A percentile compares a stretch with the other conserved stretches of the same genome.
Conservation (phyloP, 495 filamentous ascomycete genomes). For the Hyaloscypha hepaticicola region DNA sequence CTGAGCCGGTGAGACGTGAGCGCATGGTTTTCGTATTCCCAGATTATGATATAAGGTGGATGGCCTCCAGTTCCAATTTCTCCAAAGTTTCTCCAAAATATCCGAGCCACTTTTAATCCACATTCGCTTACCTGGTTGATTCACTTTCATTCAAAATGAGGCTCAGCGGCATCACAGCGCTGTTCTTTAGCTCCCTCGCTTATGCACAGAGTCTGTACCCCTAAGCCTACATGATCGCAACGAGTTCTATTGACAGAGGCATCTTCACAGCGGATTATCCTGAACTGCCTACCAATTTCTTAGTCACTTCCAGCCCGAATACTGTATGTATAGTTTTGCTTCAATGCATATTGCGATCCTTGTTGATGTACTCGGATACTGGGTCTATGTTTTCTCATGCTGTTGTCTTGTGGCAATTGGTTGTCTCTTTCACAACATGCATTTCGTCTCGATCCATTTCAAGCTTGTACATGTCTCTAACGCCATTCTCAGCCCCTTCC, state of each 20-base stretch:
- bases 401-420: too few relatives aligned
- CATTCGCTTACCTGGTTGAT: neutral
- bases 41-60: neutral
- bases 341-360: too few relatives aligned
- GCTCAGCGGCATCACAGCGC: neutral
- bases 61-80: neutral
- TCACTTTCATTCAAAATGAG: constrained; percentile 1
- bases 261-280: neutral
- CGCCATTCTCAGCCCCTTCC: constrained; percentile 30
- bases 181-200: constrained; percentile 8
- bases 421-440: too few relatives aligned
- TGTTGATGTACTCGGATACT: too few relatives aligned
- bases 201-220: neutral
- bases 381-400: too few relatives aligned
- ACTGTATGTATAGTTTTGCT: neutral
- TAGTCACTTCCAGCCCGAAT: neutral
- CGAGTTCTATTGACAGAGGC: neutral
- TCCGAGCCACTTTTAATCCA: neutral
- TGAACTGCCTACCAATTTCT: neutral
- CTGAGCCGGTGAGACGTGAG: neutral
- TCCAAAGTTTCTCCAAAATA: neutral
- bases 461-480: neutral
- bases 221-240: neutral
- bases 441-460: too few relatives aligned
- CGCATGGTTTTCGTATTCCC: neutral